Evolutionary conservation across 495 filamentous ascomycete genomes (phyloP).

Genomic region (Hypoxylon trugodes): DNA sequence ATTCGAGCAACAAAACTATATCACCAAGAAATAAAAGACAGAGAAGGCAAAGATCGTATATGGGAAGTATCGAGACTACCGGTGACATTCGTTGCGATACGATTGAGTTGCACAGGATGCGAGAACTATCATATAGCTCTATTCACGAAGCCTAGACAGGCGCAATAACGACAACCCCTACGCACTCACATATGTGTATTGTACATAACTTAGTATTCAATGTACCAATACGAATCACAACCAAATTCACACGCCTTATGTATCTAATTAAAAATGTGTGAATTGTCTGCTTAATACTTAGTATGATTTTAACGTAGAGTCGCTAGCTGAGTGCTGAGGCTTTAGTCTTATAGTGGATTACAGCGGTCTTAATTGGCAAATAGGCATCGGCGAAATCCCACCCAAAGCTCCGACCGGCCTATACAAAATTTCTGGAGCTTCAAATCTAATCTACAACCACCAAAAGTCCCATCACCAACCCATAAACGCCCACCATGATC

Average conservation of each 20-base stretch:
- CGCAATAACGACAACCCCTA: neutral
- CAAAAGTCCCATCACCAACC: slow-evolving; percentile 6
- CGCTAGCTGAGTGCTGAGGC: neutral
- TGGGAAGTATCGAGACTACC: neutral
- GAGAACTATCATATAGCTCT: slow-evolving; percentile 10
- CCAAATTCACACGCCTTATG: neutral
- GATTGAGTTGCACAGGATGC: neutral
- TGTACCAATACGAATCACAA: neutral
- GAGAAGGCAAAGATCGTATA: neutral
- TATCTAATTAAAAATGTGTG: neutral
- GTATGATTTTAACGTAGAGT: neutral
- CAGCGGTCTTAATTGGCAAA: neutral
- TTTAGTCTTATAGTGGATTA: neutral
- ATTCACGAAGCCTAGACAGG: neutral
- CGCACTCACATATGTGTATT: slow-evolving; percentile 1
- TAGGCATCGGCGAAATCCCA: slow-evolving; percentile 31
- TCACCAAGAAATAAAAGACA: slow-evolving; percentile 57
- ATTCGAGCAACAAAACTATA: slow-evolving; percentile 91
- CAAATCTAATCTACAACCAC: slow-evolving; percentile 16
- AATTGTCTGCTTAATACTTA: neutral
- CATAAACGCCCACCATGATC: slow-evolving; percentile 49
- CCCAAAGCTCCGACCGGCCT: slow-evolving; percentile 43
- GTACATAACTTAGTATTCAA: slow-evolving; percentile 16
- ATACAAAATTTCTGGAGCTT: slow-evolving; percentile 57
- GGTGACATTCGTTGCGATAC: slow-evolving; percentile 4